Conservation (phyloP, 345 rosid genomes). For the Orychophragmus violaceus region DNA sequence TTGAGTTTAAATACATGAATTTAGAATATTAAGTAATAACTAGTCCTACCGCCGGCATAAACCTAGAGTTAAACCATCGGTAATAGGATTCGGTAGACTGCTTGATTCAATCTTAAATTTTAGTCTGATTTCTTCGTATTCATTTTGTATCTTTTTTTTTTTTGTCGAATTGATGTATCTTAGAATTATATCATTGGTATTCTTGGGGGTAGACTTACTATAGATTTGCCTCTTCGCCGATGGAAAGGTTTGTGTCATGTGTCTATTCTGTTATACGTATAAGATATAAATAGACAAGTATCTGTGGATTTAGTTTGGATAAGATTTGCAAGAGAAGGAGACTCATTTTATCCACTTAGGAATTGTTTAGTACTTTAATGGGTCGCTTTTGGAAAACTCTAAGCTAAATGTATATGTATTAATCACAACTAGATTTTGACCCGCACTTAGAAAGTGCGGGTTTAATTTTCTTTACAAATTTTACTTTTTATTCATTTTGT, state of each 20-base stretch:
- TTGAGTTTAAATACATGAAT: no score
- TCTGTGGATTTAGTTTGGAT: slow-evolving; percentile 25
- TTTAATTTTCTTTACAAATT: no score
- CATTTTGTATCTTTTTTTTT: background rate
- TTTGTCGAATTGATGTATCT: background rate
- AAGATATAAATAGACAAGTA: background rate
- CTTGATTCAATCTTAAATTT: background rate
- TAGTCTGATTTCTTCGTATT: background rate
- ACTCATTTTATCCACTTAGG: slow-evolving; percentile 22
- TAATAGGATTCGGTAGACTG: background rate
- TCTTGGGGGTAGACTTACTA: background rate
- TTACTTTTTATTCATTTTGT: no score
- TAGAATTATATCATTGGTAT: background rate
- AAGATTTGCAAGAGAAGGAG: slow-evolving; percentile 25
- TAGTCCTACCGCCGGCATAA: no score
- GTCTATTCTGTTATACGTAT: background rate
- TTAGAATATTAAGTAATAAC: no score
- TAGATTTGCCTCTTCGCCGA: slow-evolving; percentile 19
- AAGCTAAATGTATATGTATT: background rate
- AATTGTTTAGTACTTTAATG: background rate
- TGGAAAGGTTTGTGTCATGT: slow-evolving; percentile 22
- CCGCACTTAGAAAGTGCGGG: no score
- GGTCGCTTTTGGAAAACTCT: slow-evolving; percentile 12
- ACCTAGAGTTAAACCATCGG: background rate
- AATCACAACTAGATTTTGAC: no score